phyloP scores from a whole-genome alignment of 805 yeast species.

The Ascoidea asiatica region DNA sequence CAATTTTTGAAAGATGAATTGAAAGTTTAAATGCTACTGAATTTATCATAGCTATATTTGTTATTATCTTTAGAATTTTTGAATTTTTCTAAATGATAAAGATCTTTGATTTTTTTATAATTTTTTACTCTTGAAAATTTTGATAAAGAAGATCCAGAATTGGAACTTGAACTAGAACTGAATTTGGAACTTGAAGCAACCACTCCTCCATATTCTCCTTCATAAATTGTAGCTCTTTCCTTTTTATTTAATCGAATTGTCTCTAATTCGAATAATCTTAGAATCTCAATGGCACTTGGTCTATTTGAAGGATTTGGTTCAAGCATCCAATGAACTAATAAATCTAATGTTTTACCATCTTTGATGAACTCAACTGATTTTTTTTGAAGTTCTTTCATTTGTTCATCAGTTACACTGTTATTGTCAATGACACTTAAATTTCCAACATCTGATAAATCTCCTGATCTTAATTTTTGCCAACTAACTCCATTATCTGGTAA shows the following conservation, averaged over 20 bases:
- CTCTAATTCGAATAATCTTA: slow-evolving; percentile 58
- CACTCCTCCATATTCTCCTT: slow-evolving; percentile 85
- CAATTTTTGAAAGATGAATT: background rate
- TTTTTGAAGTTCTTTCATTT: background rate
- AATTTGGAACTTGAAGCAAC: too few species aligned
- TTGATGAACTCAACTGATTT: slow-evolving; percentile 15
- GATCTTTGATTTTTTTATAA: background rate
- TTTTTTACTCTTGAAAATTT: too few species aligned
- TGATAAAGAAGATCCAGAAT: too few species aligned
- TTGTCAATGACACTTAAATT: slow-evolving; percentile 40
- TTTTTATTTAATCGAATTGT: slow-evolving; percentile 70
- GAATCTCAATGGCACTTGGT: slow-evolving; percentile 64
- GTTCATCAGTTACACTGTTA: background rate
- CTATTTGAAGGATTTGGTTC: slow-evolving; percentile 69
- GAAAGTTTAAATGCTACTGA: background rate
- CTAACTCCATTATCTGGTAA: slow-evolving; percentile 93
- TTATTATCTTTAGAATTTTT: background rate
- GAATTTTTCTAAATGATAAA: background rate
- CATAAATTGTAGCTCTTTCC: slow-evolving; percentile 89
- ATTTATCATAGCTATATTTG: background rate
- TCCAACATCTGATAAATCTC: slow-evolving; percentile 93
- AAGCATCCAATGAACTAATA: slow-evolving; percentile 78
- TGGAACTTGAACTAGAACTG: too few species aligned
- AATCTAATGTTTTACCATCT: slow-evolving; percentile 61
- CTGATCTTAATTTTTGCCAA: slow-evolving; percentile 92